Conservation (phyloP, 2,329 filamentous ascomycete species). For the Pyrenophora seminiperda region DNA sequence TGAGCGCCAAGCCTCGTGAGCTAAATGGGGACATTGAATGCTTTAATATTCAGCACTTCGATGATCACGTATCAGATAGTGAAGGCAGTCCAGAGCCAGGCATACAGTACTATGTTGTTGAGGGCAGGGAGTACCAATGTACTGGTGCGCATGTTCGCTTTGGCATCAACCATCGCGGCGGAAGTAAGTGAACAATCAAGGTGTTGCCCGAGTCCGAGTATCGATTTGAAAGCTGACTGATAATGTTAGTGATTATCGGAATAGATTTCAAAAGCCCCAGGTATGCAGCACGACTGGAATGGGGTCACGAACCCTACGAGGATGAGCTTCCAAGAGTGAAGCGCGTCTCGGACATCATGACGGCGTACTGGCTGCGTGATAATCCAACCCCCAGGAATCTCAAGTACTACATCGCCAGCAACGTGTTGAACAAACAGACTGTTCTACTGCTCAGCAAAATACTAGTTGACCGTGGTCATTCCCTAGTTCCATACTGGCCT, state of each 20-base stretch:
- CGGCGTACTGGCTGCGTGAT: constrained; percentile 1
- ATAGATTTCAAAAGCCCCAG: background rate
- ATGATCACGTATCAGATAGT: constrained; percentile 4
- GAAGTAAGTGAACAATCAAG: background rate
- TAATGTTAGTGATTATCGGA: background rate
- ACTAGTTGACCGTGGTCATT: background rate
- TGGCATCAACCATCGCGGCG: constrained; percentile 7
- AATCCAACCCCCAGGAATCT: constrained; percentile 5
- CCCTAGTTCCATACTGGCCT: constrained; percentile 18
- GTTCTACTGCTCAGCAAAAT: background rate
- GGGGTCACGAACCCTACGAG: background rate
- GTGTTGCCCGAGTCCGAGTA: background rate
- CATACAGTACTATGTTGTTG: constrained; percentile 15
- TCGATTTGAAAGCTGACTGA: background rate
- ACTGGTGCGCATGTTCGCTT: constrained; percentile 9
- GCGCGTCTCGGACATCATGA: constrained; percentile 1
- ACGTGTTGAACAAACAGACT: constrained; percentile 9
- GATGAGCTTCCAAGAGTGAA: background rate
- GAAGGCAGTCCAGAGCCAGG: background rate
- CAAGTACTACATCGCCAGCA: constrained; percentile 10
- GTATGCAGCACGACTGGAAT: background rate
- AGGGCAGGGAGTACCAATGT: constrained; percentile 9
- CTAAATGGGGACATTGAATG: constrained; percentile 13
- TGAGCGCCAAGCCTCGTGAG: constrained; percentile 1
- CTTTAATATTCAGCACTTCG: constrained; percentile 15